Evolutionary conservation across 106 monocot species (phyloP).

Genomic region (Dioscorea dumetorum): DNA sequence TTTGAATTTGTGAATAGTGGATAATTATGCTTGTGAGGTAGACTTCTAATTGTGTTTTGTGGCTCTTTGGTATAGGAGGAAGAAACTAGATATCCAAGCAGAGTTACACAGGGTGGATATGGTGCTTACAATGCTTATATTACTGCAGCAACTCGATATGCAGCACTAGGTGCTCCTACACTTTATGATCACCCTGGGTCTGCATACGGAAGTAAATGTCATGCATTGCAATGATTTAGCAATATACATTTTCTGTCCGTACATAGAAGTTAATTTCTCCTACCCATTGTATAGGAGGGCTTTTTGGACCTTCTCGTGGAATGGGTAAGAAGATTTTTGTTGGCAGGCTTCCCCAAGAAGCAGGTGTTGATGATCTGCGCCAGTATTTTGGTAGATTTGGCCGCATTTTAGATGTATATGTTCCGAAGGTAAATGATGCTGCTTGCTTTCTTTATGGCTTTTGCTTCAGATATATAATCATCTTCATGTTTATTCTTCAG

Average conservation of each 20-base stretch:
- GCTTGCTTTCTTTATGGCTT: not conserved
- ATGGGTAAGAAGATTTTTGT: constrained; percentile 93
- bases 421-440: constrained; percentile 70
- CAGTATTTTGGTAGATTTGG: constrained; percentile 95
- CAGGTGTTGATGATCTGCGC: constrained; percentile 75
- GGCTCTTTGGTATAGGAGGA: constrained; percentile 49
- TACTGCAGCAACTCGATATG: constrained; percentile 86
- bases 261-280: not conserved
- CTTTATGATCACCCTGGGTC: constrained; percentile 82
- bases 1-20: too few relatives aligned
- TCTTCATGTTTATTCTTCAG: constrained; percentile 22
- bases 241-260: not conserved
- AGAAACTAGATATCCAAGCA: constrained; percentile 50
- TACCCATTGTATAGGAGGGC: constrained; percentile 32
- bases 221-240: not conserved
- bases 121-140: constrained; percentile 95
- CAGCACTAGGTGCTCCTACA: constrained; percentile 82
- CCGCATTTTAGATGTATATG: constrained; percentile 80
- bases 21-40: too few relatives aligned
- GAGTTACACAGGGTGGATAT: constrained; percentile 75
- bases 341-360: constrained; percentile 94
- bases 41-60: constrained; percentile 1
- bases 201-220: constrained; percentile 65
- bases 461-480: not conserved
- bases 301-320: constrained; percentile 47